These are phyloP conservation scores for Thermochaetoides thermophila DNA, from an alignment of 495 filamentous ascomycete species.

Conservation along the genomic window DNA sequence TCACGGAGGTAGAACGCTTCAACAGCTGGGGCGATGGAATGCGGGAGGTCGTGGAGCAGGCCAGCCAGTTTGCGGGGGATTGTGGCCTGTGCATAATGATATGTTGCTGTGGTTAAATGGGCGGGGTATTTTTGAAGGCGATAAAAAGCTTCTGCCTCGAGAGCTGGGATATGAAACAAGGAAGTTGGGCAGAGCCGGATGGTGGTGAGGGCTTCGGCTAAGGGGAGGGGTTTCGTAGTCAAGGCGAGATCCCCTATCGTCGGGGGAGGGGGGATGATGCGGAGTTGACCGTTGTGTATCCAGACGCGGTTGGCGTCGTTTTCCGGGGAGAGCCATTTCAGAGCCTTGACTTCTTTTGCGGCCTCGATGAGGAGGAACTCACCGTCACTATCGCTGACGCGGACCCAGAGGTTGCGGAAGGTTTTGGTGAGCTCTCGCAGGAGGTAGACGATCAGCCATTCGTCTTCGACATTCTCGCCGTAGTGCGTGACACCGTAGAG, in stretches of 20 bases:
- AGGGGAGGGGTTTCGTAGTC: slow-evolving; percentile 33
- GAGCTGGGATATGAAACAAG: slow-evolving; percentile 47
- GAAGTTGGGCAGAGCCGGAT: slow-evolving; percentile 36
- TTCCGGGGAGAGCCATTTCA: slow-evolving; percentile 85
- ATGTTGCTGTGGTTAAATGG: slow-evolving; percentile 53
- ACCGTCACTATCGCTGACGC: slow-evolving; percentile 74
- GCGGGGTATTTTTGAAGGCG: slow-evolving; percentile 68
- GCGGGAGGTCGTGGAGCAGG: slow-evolving; percentile 56
- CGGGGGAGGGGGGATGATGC: slow-evolving; percentile 46
- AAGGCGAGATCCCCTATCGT: slow-evolving; percentile 4
- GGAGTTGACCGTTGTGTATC: slow-evolving; percentile 59
- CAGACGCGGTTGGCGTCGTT: slow-evolving; percentile 75
- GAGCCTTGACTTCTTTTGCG: slow-evolving; percentile 70
- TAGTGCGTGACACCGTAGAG: slow-evolving; percentile 66
- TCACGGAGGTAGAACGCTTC: slow-evolving; percentile 92
- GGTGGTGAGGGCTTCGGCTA: slow-evolving; percentile 44
- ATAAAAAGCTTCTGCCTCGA: slow-evolving; percentile 85
- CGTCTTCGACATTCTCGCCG: slow-evolving; percentile 88
- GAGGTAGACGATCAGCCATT: slow-evolving; percentile 90
- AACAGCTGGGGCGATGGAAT: slow-evolving; percentile 63
- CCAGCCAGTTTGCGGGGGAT: slow-evolving; percentile 76
- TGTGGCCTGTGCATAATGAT: slow-evolving; percentile 51
- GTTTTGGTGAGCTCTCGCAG: slow-evolving; percentile 66
- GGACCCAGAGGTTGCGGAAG: slow-evolving; percentile 65
- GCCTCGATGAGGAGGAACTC: slow-evolving; percentile 94